Percentiles rank a stretch among this genome's conserved stretches.
These are phyloP conservation scores for Eudorina sp. DNA, from an alignment of 139 green algal species.

Conservation along the genomic window DNA sequence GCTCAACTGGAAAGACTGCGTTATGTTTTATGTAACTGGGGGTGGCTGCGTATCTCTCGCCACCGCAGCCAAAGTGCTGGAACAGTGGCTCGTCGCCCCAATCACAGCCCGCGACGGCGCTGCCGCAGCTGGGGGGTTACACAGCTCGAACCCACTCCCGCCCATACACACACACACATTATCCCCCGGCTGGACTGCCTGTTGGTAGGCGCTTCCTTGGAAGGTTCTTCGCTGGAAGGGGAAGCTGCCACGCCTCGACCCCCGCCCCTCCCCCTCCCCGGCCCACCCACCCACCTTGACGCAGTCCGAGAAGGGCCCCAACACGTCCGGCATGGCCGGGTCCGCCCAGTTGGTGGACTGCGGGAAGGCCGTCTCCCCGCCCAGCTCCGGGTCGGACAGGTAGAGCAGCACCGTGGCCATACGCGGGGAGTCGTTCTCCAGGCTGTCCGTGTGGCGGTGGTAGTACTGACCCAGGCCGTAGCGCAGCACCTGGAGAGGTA, in stretches of 20 bases:
- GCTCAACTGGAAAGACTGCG: no score
- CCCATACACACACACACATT: neutral
- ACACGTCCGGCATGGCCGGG: conserved; percentile 31
- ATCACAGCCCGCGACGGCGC: no score
- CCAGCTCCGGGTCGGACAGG: conserved; percentile 57
- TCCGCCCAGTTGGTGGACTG: conserved; percentile 65
- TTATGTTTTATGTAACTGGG: no score
- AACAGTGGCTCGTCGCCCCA: no score
- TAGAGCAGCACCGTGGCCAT: conserved; percentile 89
- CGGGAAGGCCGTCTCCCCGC: conserved; percentile 72
- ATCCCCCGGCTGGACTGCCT: no score
- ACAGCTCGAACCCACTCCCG: no score
- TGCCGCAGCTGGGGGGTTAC: no score
- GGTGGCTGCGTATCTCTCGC: no score
- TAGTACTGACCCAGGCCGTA: conserved; percentile 90
- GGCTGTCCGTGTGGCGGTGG: conserved; percentile 80
- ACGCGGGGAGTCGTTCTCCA: conserved; percentile 70
- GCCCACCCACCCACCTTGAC: conserved; percentile 27
- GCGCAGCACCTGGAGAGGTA: conserved; percentile 73
- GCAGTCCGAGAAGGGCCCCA: conserved; percentile 64
- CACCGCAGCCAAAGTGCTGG: no score
- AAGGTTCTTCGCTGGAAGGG: no score
- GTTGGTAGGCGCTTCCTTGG: no score
- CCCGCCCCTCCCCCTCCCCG: neutral
- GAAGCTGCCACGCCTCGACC: no score